phyloP scores from a whole-genome alignment of 75 land plant species.

The Isoetes taiwanensis region DNA sequence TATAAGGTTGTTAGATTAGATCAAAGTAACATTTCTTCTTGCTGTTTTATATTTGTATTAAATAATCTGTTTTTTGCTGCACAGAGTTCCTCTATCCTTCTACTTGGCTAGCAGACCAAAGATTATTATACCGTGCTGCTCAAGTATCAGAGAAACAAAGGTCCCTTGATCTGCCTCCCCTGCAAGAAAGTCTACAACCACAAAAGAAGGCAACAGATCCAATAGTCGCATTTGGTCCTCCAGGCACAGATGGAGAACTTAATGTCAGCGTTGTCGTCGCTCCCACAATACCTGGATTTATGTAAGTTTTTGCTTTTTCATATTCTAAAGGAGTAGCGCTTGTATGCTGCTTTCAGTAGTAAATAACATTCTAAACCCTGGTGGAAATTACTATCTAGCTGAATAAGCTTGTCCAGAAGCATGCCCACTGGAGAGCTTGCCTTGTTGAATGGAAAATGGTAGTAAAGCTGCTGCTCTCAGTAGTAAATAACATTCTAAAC shows the following conservation, averaged over 20 bases:
- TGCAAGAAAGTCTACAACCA: conserved; percentile 10
- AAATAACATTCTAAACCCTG: too few species aligned
- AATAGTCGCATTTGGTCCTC: conserved; percentile 83
- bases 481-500: too few species aligned
- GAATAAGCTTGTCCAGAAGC: too few species aligned
- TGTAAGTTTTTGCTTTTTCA: too few species aligned
- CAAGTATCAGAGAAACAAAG: conserved; percentile 47
- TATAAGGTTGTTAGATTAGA: not conserved
- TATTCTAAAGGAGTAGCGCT: too few species aligned
- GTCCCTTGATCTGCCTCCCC: conserved; percentile 58
- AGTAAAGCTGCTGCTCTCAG: too few species aligned
- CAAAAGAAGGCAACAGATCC: conserved; percentile 37
- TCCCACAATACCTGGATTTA: conserved; percentile 48
- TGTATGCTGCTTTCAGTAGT: too few species aligned
- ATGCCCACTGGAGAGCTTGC: too few species aligned
- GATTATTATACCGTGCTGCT: conserved; percentile 55
- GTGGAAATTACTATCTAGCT: too few species aligned
- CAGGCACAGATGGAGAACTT: conserved; percentile 78
- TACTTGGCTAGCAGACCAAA: conserved; percentile 80
- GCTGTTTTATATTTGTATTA: not conserved
- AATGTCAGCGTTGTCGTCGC: conserved; percentile 90
- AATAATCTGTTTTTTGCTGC: not conserved
- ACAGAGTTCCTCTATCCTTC: conserved; percentile 83
- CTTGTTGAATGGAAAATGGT: too few species aligned
- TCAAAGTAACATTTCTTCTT: not conserved